phyloP scores from a whole-genome alignment of 352 stramenopile genomes.

The Albugo laibachii region DNA sequence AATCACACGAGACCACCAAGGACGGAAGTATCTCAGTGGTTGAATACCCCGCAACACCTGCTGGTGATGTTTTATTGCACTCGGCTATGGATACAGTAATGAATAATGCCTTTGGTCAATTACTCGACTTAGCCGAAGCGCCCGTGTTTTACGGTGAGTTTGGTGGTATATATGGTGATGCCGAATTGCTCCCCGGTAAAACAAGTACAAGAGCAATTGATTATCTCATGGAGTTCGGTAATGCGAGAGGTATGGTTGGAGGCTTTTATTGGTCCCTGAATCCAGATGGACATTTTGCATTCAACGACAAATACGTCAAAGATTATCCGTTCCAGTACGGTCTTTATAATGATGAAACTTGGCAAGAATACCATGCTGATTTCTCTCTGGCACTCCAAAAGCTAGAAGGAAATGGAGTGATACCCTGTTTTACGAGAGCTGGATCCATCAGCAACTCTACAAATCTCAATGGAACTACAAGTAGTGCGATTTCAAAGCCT shows the following conservation, averaged over 20 bases:
- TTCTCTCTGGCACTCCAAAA: conserved; percentile 33
- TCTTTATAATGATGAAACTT: conserved; percentile 46
- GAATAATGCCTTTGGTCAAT: conserved; percentile 61
- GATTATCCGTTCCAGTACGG: conserved; percentile 46
- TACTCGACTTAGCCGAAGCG: conserved; percentile 35
- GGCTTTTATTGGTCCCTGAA: conserved; percentile 74
- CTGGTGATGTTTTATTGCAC: conserved; percentile 20
- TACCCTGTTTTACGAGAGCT: conserved; percentile 28
- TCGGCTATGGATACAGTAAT: conserved; percentile 52
- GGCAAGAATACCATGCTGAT: conserved; percentile 46
- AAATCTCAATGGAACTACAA: conserved; percentile 7
- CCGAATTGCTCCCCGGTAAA: conserved; percentile 29
- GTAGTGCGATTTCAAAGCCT: conserved; percentile 3
- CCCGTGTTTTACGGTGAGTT: conserved; percentile 62
- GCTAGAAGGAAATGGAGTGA: conserved; percentile 49
- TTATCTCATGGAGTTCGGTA: conserved; percentile 23
- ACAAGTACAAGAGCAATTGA: conserved; percentile 56
- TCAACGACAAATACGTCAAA: conserved; percentile 13
- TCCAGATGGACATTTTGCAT: conserved; percentile 56
- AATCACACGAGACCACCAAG: conserved; percentile 19
- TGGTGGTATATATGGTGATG: conserved; percentile 41
- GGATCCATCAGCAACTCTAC: conserved; percentile 9
- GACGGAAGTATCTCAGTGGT: conserved; percentile 38
- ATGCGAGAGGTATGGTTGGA: conserved; percentile 27
- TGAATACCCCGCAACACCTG: conserved; percentile 40